These are phyloP conservation scores for Condylostoma magnum DNA, from an alignment of 169 alveolate species.

Conservation along the genomic window DNA sequence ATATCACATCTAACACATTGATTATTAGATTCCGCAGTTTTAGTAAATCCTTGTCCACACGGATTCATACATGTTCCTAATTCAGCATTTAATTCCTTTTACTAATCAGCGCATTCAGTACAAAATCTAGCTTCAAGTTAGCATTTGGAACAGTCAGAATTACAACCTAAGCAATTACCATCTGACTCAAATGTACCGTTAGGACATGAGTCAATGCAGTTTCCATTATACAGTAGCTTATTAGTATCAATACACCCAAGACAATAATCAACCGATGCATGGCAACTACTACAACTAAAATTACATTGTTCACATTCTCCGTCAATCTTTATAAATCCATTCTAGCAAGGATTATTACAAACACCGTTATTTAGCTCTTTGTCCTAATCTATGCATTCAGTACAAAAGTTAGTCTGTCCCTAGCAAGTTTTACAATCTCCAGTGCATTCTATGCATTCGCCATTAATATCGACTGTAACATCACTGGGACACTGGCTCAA, in stretches of 20 bases:
- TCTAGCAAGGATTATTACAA: not conserved
- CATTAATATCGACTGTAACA: not conserved
- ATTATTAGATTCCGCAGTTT: too few species aligned
- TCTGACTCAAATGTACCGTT: not conserved
- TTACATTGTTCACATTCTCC: slow-evolving; percentile 1
- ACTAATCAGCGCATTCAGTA: too few species aligned
- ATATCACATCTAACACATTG: slow-evolving; percentile 9
- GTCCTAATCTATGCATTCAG: not conserved
- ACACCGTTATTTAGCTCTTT: not conserved
- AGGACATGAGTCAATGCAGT: slow-evolving; percentile 13
- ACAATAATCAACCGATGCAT: slow-evolving; percentile 1
- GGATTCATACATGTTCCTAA: too few species aligned
- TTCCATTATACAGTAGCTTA: not conserved
- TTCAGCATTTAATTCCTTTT: too few species aligned
- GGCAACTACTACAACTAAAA: not conserved
- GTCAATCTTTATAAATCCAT: not conserved
- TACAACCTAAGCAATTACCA: not conserved
- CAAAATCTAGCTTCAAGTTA: too few species aligned
- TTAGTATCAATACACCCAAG: not conserved
- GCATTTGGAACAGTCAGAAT: not conserved
- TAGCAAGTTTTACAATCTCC: not conserved
- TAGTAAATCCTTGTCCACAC: too few species aligned
- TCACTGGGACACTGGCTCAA: not conserved
- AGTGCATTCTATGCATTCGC: not conserved
- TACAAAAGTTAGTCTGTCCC: not conserved